Evolutionary conservation across 495 filamentous ascomycete genomes (phyloP).

Genomic region (Talaromyces ruber): DNA sequence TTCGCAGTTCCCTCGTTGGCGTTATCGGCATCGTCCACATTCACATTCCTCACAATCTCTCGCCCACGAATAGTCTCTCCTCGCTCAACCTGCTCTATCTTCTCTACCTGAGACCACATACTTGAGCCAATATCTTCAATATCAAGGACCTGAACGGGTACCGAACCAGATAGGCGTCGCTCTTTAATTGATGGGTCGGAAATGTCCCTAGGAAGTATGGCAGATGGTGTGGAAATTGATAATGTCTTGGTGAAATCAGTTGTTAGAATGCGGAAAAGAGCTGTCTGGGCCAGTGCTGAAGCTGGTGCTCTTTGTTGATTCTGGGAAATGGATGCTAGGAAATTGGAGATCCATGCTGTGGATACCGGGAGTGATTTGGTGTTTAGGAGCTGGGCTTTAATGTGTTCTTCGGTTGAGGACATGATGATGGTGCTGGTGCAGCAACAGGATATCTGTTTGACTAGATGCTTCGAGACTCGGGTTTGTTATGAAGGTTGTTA

Average conservation of each 20-base stretch:
- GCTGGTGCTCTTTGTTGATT: conserved; percentile 52
- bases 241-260: conserved; percentile 62
- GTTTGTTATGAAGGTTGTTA: too few species aligned
- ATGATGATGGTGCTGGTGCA: conserved; percentile 14
- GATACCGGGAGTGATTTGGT: conserved; percentile 36
- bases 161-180: conserved; percentile 43
- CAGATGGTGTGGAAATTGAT: conserved; percentile 30
- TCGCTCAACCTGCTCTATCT: conserved; percentile 70
- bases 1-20: conserved; percentile 5
- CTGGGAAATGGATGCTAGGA: conserved; percentile 25
- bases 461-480: not conserved
- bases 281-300: conserved; percentile 66
- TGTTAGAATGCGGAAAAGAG: conserved; percentile 69
- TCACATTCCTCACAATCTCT: conserved; percentile 68
- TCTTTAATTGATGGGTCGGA: conserved; percentile 44
- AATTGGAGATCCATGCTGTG: conserved; percentile 31
- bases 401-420: conserved; percentile 28
- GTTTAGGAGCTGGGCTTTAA: conserved; percentile 32
- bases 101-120: conserved; percentile 78
- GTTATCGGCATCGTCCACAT: conserved; percentile 38
- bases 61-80: conserved; percentile 76
- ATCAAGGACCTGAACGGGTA: conserved; percentile 74
- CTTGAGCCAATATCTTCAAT: conserved; percentile 73
- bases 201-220: conserved; percentile 51
- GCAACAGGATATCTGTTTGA: not conserved